phyloP scores from a whole-genome alignment of 768 basidiomycete genomes.

The Tylopilus vinaceipallidus region DNA sequence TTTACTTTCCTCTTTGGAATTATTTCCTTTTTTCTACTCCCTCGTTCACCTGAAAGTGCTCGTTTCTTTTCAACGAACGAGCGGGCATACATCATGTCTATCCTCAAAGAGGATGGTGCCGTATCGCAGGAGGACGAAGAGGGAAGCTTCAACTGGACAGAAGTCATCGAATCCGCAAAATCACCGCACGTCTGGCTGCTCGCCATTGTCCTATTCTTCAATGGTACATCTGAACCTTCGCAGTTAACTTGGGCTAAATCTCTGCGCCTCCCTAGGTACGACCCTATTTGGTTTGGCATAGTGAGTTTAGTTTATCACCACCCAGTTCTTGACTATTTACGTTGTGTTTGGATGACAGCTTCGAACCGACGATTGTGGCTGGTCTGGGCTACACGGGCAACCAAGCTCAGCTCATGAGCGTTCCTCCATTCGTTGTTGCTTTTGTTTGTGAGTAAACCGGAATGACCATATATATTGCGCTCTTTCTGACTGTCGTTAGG shows the following conservation, averaged over 20 bases:
- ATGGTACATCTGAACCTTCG: constrained; percentile 37
- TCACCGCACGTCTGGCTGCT: constrained; percentile 54
- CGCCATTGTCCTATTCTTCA: constrained; percentile 46
- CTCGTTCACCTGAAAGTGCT: constrained; percentile 41
- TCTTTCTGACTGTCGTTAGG: constrained; percentile 21
- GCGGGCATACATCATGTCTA: constrained; percentile 41
- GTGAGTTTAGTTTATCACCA: constrained; percentile 18
- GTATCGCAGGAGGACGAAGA: constrained; percentile 40
- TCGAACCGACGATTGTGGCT: constrained; percentile 70
- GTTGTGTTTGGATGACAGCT: constrained; percentile 42
- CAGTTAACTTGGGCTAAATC: background rate
- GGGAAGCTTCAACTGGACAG: constrained; percentile 57
- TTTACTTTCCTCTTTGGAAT: constrained; percentile 62
- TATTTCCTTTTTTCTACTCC: constrained; percentile 47
- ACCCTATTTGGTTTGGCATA: constrained; percentile 20
- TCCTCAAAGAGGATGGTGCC: constrained; percentile 25
- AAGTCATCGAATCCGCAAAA: constrained; percentile 47
- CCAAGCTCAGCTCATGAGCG: constrained; percentile 60
- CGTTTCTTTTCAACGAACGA: constrained; percentile 52
- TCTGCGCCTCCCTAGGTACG: constrained; percentile 4
- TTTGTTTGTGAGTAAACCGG: constrained; percentile 41
- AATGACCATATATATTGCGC: background rate
- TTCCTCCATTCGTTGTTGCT: constrained; percentile 51
- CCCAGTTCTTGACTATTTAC: constrained; percentile 33
- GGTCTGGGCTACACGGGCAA: constrained; percentile 55